Evolutionary conservation across 108 stramenopile species (phyloP).

Genomic region (Mayamaea pseudoterrestris): DNA sequence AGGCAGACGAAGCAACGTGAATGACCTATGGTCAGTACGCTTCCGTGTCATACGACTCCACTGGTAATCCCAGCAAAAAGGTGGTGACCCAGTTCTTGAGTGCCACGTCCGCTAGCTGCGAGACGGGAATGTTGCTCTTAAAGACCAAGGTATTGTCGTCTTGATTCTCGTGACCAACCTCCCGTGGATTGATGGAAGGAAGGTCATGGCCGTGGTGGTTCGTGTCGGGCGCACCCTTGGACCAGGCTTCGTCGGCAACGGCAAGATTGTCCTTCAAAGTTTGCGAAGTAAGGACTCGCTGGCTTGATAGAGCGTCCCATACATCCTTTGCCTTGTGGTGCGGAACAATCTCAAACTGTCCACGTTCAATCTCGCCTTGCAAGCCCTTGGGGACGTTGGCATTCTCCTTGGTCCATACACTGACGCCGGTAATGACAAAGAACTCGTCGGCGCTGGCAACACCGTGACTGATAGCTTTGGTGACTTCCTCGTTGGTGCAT

Average conservation of each 20-base stretch:
- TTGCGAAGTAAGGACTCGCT: constrained; percentile 31
- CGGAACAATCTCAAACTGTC: constrained; percentile 51
- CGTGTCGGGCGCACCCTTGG: constrained; percentile 7
- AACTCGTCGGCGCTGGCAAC: constrained; percentile 53
- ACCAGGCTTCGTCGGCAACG: constrained; percentile 40
- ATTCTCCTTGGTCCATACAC: constrained; percentile 51
- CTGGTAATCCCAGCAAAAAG: constrained; percentile 53
- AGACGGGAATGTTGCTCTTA: constrained; percentile 55
- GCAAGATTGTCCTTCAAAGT: constrained; percentile 34
- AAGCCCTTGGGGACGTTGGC: constrained; percentile 37
- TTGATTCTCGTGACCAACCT: constrained; percentile 47
- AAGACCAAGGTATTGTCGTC: constrained; percentile 62
- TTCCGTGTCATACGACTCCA: too few species aligned
- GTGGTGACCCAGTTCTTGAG: constrained; percentile 64
- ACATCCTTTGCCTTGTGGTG: constrained; percentile 20
- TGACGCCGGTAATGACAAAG: constrained; percentile 43
- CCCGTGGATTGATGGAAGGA: not conserved
- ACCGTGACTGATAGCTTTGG: constrained; percentile 33
- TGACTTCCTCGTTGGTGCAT: constrained; percentile 49
- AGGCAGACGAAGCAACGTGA: too few species aligned
- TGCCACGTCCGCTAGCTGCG: constrained; percentile 59
- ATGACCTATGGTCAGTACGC: too few species aligned
- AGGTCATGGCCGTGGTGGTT: constrained; percentile 4
- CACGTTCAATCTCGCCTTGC: constrained; percentile 43
- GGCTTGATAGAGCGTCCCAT: constrained; percentile 36